Base-by-base conservation (phyloP, 441 rosid species). In the Populus hybrid region DNA sequence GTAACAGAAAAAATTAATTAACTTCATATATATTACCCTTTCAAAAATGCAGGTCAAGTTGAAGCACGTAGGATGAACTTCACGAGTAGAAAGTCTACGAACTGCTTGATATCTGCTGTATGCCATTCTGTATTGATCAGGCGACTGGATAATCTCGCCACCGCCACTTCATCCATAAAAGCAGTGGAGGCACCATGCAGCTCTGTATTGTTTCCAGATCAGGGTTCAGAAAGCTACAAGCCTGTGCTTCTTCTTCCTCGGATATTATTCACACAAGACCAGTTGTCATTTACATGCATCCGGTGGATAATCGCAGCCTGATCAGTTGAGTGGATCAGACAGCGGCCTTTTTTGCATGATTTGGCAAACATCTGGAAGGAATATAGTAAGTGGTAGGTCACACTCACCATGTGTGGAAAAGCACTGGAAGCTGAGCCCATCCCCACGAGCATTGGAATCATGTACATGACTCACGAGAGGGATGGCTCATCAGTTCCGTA, bases 401-500 rank as follows among this genome's bases (percentile, higher is more conserved):
- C 8, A 66, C 16, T 23, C 72, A 75, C 26, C 40, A 7, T 38
- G 67, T 16, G 71, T 21, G 76, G 57, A 32, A 59, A 72, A 64
- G 46, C 9, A 32, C 2, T 6, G 69, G 69, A 65, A 16, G 35
- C 21, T 7, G 23, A 59, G 69, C 69, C 77, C 70, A 65, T 38
- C 38, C 63, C 77, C 70, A 28, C 9, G 26, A 28, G 68, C 30
- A 24, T 36, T 12, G 5, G n/a, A 73, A 73, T 73, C 63, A 73
- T 73, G 19, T 14, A 26, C 26, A 57, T 28, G 46, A 40, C 50
- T 40, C 50, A 40, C 50, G 50, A n/a, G 32, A 61, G 32, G 34
- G 59, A 74, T 64, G 69, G 12, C 30, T 28, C 64, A 30, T 4
- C 3, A n/a, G 11, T 75, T 50, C 69, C 79, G 79, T 76, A 76